Evolutionary conservation across 768 basidiomycete species (phyloP).

Genomic region (Paxillus ammoniavirescens): DNA sequence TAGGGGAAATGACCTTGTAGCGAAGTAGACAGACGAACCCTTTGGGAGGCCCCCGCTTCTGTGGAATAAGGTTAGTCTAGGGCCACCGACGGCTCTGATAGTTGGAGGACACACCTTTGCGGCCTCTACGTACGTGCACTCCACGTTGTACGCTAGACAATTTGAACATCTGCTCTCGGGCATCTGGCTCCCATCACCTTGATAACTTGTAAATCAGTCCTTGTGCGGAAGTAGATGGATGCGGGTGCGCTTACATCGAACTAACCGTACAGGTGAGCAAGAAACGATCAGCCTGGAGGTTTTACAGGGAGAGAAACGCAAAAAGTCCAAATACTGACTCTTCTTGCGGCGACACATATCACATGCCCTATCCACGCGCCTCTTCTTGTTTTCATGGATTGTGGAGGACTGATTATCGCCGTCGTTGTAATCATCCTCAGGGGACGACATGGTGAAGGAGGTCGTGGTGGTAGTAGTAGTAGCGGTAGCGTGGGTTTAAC

Average conservation of each 20-base stretch:
- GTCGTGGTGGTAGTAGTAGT: no score
- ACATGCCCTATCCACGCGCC: constrained; percentile 75
- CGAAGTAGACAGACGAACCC: constrained; percentile 22
- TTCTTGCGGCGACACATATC: constrained; percentile 85
- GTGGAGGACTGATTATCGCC: constrained; percentile 30
- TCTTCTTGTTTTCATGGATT: constrained; percentile 53
- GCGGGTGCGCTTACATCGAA: constrained; percentile 21
- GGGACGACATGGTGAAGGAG: constrained; percentile 41
- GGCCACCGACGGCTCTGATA: neutral
- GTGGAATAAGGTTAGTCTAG: neutral
- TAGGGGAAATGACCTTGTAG: neutral
- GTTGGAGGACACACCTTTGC: constrained; percentile 41
- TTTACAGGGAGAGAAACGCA: no score
- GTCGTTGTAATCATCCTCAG: constrained; percentile 62
- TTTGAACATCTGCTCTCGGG: constrained; percentile 55
- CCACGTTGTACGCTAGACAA: constrained; percentile 45
- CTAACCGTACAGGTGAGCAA: neutral
- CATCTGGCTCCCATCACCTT: constrained; percentile 63
- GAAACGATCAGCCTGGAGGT: neutral
- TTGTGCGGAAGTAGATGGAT: neutral
- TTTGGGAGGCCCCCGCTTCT: constrained; percentile 43
- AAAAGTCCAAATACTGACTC: constrained; percentile 41
- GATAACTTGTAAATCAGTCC: neutral
- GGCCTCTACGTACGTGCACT: constrained; percentile 58
- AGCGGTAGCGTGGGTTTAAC: no score